phyloP scores from a whole-genome alignment of 2,329 filamentous ascomycete genomes.

The Clonostachys byssicola region DNA sequence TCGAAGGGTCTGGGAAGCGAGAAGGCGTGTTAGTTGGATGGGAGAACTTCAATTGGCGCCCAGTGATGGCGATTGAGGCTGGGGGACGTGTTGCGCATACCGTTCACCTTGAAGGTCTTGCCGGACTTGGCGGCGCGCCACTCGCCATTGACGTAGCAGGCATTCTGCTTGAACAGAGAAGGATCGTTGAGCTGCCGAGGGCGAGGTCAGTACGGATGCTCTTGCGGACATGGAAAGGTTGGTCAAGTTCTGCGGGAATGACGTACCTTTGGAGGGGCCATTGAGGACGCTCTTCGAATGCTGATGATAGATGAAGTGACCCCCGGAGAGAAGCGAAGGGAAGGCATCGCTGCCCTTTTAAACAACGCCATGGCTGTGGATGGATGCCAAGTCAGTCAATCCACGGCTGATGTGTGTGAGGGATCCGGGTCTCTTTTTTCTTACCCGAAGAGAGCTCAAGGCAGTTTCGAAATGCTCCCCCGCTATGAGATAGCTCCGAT shows the following conservation, averaged over 20 bases:
- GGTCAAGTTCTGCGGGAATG: not conserved
- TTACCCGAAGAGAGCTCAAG: no score
- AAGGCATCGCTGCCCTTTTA: not conserved
- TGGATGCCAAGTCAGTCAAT: no score
- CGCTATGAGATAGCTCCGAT: no score
- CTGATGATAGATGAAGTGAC: conserved; percentile 6
- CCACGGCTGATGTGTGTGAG: no score
- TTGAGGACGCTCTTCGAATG: conserved; percentile 37
- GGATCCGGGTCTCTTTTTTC: no score
- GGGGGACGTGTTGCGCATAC: conserved; percentile 27
- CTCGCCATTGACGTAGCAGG: conserved; percentile 85
- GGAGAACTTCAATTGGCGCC: not conserved
- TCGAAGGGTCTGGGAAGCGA: conserved; percentile 65
- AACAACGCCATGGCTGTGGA: not conserved
- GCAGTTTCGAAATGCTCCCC: no score
- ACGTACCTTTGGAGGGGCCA: conserved; percentile 36
- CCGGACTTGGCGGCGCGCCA: conserved; percentile 84
- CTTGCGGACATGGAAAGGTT: no score
- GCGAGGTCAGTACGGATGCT: not conserved
- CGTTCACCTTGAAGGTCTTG: conserved; percentile 85
- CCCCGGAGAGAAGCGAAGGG: not conserved
- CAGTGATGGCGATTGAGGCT: not conserved
- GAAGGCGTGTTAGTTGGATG: conserved; percentile 1
- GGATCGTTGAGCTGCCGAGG: conserved; percentile 59
- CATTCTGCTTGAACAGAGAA: conserved; percentile 78